These are phyloP conservation scores for Naematelia aurantialba DNA, from an alignment of 768 basidiomycete genomes.

Conservation along the genomic window DNA sequence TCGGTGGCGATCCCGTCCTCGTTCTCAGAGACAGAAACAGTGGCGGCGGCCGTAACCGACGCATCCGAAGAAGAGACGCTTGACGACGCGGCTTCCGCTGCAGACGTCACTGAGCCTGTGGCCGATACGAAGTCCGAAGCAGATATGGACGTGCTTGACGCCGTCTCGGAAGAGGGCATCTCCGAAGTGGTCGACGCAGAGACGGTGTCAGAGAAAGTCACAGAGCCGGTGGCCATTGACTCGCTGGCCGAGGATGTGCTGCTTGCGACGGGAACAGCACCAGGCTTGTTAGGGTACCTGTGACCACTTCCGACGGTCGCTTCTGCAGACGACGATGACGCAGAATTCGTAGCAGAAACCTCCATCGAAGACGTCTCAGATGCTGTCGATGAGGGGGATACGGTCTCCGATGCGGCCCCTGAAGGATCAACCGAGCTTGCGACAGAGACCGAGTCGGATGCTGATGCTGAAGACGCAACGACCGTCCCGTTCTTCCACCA, in stretches of 20 bases:
- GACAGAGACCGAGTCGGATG: not conserved
- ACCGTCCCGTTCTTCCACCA: not conserved
- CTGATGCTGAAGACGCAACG: not conserved
- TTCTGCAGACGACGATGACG: constrained; percentile 6
- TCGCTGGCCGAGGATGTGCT: constrained; percentile 6
- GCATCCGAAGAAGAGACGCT: constrained; percentile 24
- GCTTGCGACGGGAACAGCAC: not conserved
- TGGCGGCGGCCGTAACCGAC: constrained; percentile 23
- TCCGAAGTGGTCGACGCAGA: constrained; percentile 1
- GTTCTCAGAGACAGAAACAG: constrained; percentile 20
- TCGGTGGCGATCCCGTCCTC: constrained; percentile 40
- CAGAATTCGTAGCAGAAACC: constrained; percentile 1
- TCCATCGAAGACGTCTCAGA: constrained; percentile 4
- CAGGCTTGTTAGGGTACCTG: not conserved
- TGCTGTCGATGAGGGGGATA: not conserved
- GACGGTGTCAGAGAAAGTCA: not conserved
- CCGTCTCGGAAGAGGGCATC: no score
- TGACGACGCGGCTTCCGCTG: not conserved
- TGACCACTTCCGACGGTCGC: not conserved
- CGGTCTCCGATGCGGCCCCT: not conserved
- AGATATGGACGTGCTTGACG: no score
- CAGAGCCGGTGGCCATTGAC: constrained; percentile 1
- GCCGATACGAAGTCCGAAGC: not conserved
- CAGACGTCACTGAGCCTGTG: not conserved
- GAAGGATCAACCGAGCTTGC: not conserved